phyloP scores from a whole-genome alignment of 768 basidiomycete species.

The Mycena crocata region DNA sequence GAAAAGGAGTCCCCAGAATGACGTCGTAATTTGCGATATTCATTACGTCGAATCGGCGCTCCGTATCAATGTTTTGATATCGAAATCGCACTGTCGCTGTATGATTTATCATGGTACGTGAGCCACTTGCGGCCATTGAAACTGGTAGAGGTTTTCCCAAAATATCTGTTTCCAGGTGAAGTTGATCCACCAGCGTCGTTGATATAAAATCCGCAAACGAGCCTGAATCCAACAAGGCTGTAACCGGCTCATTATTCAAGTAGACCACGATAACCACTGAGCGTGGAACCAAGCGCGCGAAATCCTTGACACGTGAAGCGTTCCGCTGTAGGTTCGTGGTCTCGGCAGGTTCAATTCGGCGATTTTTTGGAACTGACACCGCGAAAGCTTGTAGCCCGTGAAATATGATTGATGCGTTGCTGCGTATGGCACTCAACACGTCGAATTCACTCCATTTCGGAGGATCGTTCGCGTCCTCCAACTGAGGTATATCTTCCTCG shows the following conservation, averaged over 20 bases:
- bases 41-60: constrained; percentile 39
- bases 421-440: no score
- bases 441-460: no score
- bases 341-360: neutral
- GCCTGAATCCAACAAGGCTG: constrained; percentile 43
- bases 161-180: constrained; percentile 31
- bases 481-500: no score
- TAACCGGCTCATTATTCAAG: constrained; percentile 5
- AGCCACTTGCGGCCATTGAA: constrained; percentile 45
- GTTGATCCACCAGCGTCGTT: constrained; percentile 42
- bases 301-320: constrained; percentile 20
- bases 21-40: no score
- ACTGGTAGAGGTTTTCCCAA: constrained; percentile 43
- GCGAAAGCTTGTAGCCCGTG: neutral
- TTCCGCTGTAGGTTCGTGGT: constrained; percentile 17
- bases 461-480: no score
- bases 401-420: neutral
- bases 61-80: constrained; percentile 40
- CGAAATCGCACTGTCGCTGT: constrained; percentile 31
- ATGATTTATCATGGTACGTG: constrained; percentile 39
- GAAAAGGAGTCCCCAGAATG: no score
- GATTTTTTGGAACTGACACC: neutral
- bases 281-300: constrained; percentile 31
- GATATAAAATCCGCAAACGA: constrained; percentile 48
- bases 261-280: constrained; percentile 35